These are phyloP conservation scores for Speleostelium caveatum DNA, from an alignment of 78 protist genomes.

Conservation along the genomic window DNA sequence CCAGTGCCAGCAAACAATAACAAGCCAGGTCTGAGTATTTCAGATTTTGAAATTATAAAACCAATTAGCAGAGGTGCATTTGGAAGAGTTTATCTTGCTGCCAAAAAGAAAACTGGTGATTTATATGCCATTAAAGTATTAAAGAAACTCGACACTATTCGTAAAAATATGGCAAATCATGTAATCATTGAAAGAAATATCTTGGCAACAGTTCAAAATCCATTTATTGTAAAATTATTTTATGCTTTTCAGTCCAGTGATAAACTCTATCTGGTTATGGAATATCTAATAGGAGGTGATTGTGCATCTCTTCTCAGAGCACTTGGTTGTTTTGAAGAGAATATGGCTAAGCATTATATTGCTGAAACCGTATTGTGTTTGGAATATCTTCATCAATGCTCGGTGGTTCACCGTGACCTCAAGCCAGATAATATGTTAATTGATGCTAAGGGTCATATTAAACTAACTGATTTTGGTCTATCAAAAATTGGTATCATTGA, in stretches of 20 bases:
- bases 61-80: conserved; percentile 91
- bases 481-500: conserved; percentile 80
- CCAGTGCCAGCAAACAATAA: not conserved
- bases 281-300: conserved; percentile 87
- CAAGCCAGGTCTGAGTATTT: conserved; percentile 2
- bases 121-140: conserved; percentile 91
- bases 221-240: conserved; percentile 84
- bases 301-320: conserved; percentile 75
- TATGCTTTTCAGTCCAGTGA: conserved; percentile 88
- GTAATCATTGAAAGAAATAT: conserved; percentile 86
- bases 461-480: conserved; percentile 97
- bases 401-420: conserved; percentile 66
- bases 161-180: conserved; percentile 87
- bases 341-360: conserved; percentile 79
- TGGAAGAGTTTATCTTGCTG: conserved; percentile 87
- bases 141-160: conserved; percentile 85
- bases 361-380: conserved; percentile 92
- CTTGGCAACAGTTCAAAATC: conserved; percentile 66
- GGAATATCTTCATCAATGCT: conserved; percentile 88
- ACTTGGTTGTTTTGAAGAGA: conserved; percentile 78
- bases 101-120: conserved; percentile 89
- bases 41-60: conserved; percentile 87
- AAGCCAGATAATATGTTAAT: conserved; percentile 89
- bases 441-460: conserved; percentile 89
- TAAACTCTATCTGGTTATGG: conserved; percentile 89